Percentiles rank a stretch among this genome's conserved stretches.
These are phyloP conservation scores for Euphrasia confusa DNA, from an alignment of 257 asterid species.

Conservation along the genomic window DNA sequence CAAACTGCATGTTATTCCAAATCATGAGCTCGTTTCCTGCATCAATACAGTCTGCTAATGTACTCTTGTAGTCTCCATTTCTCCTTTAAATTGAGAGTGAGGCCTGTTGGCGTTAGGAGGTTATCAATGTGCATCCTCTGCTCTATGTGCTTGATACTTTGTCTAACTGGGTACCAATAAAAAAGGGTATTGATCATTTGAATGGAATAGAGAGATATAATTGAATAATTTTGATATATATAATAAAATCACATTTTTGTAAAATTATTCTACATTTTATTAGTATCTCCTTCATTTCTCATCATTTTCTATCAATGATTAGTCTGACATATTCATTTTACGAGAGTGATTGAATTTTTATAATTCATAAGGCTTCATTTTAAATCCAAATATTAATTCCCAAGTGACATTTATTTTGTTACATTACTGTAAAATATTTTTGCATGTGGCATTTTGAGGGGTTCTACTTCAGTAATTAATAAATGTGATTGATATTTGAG, in stretches of 20 bases:
- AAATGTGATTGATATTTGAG: constrained; percentile 4
- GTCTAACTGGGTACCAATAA: neutral
- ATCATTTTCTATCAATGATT: neutral
- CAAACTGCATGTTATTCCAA: too few relatives aligned
- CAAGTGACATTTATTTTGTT: neutral
- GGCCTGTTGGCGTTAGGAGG: neutral
- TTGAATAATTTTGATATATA: neutral
- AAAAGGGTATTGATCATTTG: neutral
- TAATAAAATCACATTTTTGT: too few relatives aligned
- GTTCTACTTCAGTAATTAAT: constrained; percentile 2
- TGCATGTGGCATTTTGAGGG: neutral
- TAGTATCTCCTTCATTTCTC: neutral
- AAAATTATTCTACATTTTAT: neutral
- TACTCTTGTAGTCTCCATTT: neutral
- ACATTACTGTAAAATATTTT: constrained; percentile 3
- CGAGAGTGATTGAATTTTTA: neutral
- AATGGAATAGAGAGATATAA: neutral
- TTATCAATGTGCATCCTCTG: neutral
- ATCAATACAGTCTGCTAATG: neutral
- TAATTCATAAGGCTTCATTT: neutral
- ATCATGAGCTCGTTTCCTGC: neutral
- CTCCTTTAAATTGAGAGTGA: neutral
- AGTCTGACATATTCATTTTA: neutral
- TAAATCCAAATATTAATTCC: neutral
- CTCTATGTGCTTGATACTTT: neutral